Base-by-base conservation (phyloP, 2,329 filamentous ascomycete genomes). In the Dothidotthia symphoricarpi region DNA sequence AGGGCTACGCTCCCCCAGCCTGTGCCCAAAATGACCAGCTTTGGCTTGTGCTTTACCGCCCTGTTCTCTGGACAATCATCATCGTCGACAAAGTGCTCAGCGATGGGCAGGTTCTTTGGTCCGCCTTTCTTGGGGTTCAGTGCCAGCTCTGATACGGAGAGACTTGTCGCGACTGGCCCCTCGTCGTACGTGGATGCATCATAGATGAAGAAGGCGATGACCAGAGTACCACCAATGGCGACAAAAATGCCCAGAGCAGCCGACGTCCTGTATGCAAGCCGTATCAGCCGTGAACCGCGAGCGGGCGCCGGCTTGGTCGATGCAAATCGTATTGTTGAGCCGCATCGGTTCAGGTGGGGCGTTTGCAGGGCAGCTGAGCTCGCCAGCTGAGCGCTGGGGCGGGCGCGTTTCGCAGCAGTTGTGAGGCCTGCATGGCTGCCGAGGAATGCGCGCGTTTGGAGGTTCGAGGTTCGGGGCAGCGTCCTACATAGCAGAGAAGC, bases 1-100 rank as follows among this genome's bases (percentile, higher is more conserved):
- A 98, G 72, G 4, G 91, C 88, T 44, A 98, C 86, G 57, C 88
- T 88, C 36, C 90, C 93, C 93, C 93, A 98, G 29, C 93, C 93
- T 12, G 90, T 90, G 14, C 93, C 93, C 24, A 98, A 70, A 41
- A 98, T 86, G 27, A 98, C 93, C 56, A 98, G 72, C 59, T 86
- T 87, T 4, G 93, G 93, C 73, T 98, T 98, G 60, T 90, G 79
- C 69, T 88, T 93, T 64, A 83, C 80, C 33, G 72, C 75, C 47
- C 74, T 76, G 69, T 83, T 89, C 39, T 79, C 77, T 11, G 83
- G 79, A 35, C 72, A 81, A 50, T 96, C 91, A 54, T 95, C 82
- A 59, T 97, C 93, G 60, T 95, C 90, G 27, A 98, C 82, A 45
- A 90, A 80, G 16, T 86, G 81, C 49, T 96, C 88, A 14, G 86